A percentile compares a stretch with the other conserved stretches of the same genome.
These are phyloP conservation scores for Glaciozyma martinii DNA, from an alignment of 768 basidiomycete genomes.

Conservation along the genomic window DNA sequence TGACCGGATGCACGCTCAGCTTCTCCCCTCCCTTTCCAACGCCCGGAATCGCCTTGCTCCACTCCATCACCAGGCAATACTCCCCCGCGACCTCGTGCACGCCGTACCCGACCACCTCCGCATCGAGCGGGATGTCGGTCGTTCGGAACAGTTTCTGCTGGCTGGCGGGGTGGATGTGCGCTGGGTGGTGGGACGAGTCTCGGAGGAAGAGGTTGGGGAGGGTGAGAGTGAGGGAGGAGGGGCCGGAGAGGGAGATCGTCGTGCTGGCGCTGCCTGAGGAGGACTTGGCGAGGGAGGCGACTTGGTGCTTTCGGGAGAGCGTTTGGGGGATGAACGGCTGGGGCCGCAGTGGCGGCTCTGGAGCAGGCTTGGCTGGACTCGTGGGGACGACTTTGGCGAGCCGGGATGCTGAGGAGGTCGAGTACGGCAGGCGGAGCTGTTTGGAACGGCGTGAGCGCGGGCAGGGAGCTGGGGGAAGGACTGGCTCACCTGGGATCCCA, in stretches of 20 bases:
- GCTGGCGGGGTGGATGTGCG: conserved; percentile 68
- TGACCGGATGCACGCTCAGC: conserved; percentile 23
- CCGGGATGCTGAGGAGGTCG: too few relatives aligned
- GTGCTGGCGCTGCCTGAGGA: neutral
- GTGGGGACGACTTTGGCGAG: too few relatives aligned
- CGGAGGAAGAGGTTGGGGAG: conserved; percentile 69
- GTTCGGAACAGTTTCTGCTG: conserved; percentile 66
- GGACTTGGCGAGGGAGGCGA: conserved; percentile 5
- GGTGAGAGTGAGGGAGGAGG: conserved; percentile 33
- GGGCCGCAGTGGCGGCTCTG: conserved; percentile 1
- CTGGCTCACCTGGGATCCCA: too few relatives aligned
- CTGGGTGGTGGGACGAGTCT: conserved; percentile 66
- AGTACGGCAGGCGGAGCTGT: too few relatives aligned
- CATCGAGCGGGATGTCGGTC: conserved; percentile 53
- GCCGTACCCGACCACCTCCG: conserved; percentile 46
- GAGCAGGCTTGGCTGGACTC: neutral
- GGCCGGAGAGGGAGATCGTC: conserved; percentile 9
- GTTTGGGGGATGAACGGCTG: conserved; percentile 24
- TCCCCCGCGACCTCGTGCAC: conserved; percentile 39
- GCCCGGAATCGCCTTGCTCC: conserved; percentile 49
- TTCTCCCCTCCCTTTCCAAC: conserved; percentile 8
- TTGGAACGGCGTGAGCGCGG: too few relatives aligned
- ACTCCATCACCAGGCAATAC: conserved; percentile 41
- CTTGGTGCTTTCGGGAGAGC: neutral
- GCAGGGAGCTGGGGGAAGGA: too few relatives aligned